Conservation (phyloP, 306 rosid species). For the Prunus fruticosa region DNA sequence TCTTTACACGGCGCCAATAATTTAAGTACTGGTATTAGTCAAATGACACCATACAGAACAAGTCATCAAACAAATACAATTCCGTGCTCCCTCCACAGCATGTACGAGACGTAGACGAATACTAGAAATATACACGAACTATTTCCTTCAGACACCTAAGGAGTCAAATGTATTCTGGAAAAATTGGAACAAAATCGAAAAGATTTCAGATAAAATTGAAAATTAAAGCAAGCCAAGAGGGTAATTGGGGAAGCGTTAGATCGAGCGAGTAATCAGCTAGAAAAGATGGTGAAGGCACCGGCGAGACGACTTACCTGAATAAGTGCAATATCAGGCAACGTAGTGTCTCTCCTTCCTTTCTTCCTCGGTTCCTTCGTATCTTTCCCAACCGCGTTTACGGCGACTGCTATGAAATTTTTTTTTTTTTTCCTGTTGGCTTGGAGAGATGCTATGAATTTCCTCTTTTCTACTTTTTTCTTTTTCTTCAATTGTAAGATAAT, state of each 20-base stretch:
- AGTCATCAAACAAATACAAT: not conserved
- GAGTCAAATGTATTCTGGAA: not conserved
- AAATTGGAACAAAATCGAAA: not conserved
- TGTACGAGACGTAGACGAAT: not conserved
- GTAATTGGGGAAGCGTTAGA: conserved; percentile 3
- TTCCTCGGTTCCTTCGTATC: conserved; percentile 10
- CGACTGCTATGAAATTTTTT: not conserved
- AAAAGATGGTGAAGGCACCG: not conserved
- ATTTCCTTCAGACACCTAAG: not conserved
- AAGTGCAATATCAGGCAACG: conserved; percentile 6
- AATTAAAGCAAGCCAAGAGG: not conserved
- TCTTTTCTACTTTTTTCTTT: not conserved
- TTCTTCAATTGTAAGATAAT: not conserved
- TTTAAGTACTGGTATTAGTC: not conserved
- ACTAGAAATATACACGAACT: not conserved
- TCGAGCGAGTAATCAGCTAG: not conserved
- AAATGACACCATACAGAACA: not conserved
- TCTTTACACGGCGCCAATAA: not conserved
- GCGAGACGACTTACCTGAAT: not conserved
- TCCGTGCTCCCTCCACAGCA: not conserved
- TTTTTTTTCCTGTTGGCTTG: not conserved
- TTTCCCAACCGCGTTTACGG: conserved; percentile 3
- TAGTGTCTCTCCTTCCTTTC: conserved; percentile 4
- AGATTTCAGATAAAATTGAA: not conserved
- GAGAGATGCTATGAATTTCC: not conserved